Evolutionary conservation across 2,329 filamentous ascomycete species (phyloP).

Genomic region (Diaporthe sp.): DNA sequence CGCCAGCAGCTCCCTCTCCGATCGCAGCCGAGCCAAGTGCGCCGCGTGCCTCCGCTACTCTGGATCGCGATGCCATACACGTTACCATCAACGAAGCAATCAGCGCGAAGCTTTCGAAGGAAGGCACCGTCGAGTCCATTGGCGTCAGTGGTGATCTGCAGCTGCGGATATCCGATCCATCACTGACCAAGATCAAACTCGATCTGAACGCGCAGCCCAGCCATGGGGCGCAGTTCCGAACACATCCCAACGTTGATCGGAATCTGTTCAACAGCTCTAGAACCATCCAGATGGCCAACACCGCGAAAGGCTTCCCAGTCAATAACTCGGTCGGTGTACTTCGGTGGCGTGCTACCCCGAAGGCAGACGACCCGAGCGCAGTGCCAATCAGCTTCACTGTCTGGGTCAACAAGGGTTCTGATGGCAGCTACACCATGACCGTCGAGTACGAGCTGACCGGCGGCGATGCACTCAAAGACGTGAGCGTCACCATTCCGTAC

Average conservation of each 20-base stretch:
- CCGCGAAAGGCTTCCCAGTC: constrained; percentile 88
- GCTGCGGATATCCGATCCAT: constrained; percentile 88
- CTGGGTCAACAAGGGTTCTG: constrained; percentile 92
- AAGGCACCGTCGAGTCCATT: constrained; percentile 88
- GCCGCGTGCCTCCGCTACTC: constrained; percentile 73
- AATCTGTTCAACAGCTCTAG: constrained; percentile 86
- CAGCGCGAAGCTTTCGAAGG: constrained; percentile 87
- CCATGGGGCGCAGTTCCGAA: constrained; percentile 90
- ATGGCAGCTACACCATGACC: constrained; percentile 88
- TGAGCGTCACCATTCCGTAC: constrained; percentile 90
- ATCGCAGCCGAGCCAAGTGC: constrained; percentile 66
- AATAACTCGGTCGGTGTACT: constrained; percentile 95
- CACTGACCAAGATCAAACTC: constrained; percentile 92
- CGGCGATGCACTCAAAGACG: constrained; percentile 82
- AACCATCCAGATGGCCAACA: constrained; percentile 90
- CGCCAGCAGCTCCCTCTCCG: constrained; percentile 63
- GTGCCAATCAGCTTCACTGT: constrained; percentile 97
- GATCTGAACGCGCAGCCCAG: constrained; percentile 81
- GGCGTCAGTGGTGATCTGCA: constrained; percentile 93
- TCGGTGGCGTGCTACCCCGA: constrained; percentile 89
- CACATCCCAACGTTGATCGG: constrained; percentile 97
- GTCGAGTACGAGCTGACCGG: constrained; percentile 96
- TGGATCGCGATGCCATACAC: constrained; percentile 88
- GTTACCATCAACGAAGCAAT: constrained; percentile 92
- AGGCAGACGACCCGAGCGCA: constrained; percentile 82